Evolutionary conservation across 169 alveolate species (phyloP).

Genomic region (Neospora caninum): DNA sequence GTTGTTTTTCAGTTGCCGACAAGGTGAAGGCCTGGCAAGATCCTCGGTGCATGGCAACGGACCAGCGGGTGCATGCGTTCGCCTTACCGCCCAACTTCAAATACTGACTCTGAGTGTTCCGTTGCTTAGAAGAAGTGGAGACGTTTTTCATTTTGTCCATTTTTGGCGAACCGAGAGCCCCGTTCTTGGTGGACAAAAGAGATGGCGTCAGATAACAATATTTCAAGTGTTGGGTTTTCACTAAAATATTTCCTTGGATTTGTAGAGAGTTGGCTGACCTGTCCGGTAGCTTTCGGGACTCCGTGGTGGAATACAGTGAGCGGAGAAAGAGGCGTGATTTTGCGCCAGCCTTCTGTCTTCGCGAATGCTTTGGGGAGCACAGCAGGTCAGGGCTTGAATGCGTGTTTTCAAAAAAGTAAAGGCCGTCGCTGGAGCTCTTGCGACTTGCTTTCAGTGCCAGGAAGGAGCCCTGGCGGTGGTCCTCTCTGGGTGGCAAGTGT

Average conservation of each 20-base stretch:
- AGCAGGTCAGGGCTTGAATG: too few relatives aligned
- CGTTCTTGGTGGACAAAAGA: neutral
- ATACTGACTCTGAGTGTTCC: neutral
- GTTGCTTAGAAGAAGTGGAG: neutral
- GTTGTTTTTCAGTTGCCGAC: conserved; percentile 28
- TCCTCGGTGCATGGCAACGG: conserved; percentile 46
- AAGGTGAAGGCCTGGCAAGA: conserved; percentile 38
- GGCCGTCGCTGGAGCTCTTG: too few relatives aligned
- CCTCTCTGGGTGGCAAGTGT: too few relatives aligned
- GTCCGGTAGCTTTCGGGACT: too few relatives aligned
- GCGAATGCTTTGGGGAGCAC: too few relatives aligned
- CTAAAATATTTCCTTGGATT: neutral
- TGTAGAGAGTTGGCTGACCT: neutral
- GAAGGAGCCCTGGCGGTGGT: too few relatives aligned
- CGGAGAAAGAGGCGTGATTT: too few relatives aligned
- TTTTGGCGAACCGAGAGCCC: neutral
- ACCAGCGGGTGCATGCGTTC: conserved; percentile 43
- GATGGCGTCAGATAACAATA: neutral
- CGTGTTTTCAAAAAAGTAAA: too few relatives aligned
- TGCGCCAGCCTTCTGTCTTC: too few relatives aligned
- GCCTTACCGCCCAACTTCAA: conserved; percentile 24
- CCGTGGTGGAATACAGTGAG: too few relatives aligned
- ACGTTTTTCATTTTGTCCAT: too few relatives aligned
- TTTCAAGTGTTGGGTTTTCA: neutral
- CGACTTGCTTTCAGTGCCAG: too few relatives aligned